Conservation (phyloP, 2,329 filamentous ascomycete species). For the Paracoccidioides brasiliensis region DNA sequence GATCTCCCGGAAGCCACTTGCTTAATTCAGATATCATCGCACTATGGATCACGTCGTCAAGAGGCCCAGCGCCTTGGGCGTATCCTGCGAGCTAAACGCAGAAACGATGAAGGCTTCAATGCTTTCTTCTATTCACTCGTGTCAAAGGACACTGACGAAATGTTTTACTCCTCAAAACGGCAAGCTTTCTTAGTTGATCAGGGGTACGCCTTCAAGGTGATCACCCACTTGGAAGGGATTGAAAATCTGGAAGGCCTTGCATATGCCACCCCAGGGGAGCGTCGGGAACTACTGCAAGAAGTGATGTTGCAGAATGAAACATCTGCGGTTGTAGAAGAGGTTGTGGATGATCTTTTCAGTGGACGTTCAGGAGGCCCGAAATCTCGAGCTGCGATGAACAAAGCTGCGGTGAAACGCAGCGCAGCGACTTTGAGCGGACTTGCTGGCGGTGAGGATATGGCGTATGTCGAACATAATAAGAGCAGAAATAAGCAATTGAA, state of each 20-base stretch:
- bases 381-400: constrained; percentile 33
- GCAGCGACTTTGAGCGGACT: constrained; percentile 77
- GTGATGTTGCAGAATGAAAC: constrained; percentile 80
- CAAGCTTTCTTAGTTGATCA: constrained; percentile 97
- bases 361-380: constrained; percentile 36
- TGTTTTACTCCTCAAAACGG: constrained; percentile 93
- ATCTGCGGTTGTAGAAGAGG: constrained; percentile 56
- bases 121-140: constrained; percentile 98
- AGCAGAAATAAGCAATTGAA: constrained; percentile 55
- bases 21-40: constrained; percentile 91
- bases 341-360: constrained; percentile 54
- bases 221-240: constrained; percentile 86
- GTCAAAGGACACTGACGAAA: constrained; percentile 93
- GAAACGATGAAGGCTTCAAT: constrained; percentile 97
- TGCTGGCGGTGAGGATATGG: constrained; percentile 90
- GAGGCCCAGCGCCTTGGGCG: constrained; percentile 88
- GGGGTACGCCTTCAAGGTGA: constrained; percentile 97
- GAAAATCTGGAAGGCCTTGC: constrained; percentile 69
- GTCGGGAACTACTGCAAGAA: constrained; percentile 74
- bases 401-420: constrained; percentile 57
- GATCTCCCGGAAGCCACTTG: constrained; percentile 94
- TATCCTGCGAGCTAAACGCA: constrained; percentile 84
- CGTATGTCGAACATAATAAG: constrained; percentile 78
- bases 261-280: constrained; percentile 65
- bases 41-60: constrained; percentile 92